A percentile compares a stretch with the other conserved stretches of the same genome.
Conservation (phyloP, 2,329 filamentous ascomycete genomes). For the Dryadomyces quercivorus region DNA sequence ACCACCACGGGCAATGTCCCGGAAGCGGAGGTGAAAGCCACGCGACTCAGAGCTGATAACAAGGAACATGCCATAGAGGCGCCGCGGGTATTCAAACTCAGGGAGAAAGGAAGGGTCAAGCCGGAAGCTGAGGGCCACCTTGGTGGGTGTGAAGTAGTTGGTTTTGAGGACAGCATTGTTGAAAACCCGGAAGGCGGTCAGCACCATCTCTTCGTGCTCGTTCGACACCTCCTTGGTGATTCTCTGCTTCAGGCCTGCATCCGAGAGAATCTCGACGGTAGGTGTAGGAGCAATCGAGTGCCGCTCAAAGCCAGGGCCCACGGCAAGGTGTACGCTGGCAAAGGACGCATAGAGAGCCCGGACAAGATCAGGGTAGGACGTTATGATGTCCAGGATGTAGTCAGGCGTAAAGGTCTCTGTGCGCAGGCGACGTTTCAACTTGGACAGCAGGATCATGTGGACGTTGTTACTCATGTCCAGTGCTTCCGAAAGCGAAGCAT, state of each 20-base stretch:
- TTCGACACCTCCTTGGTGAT: conserved; percentile 75
- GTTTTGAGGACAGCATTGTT: conserved; percentile 91
- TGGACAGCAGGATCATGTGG: conserved; percentile 78
- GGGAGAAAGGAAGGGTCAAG: conserved; percentile 83
- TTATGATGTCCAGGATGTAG: conserved; percentile 96
- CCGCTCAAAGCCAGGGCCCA: conserved; percentile 37
- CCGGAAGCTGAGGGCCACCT: conserved; percentile 94
- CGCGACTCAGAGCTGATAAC: conserved; percentile 95
- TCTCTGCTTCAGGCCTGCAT: conserved; percentile 59
- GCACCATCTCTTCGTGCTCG: conserved; percentile 96
- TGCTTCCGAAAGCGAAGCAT: conserved; percentile 71
- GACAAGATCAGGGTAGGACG: conserved; percentile 76
- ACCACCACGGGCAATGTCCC: conserved; percentile 90
- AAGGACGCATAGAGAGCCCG: conserved; percentile 85
- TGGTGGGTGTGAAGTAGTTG: conserved; percentile 94
- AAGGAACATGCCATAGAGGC: conserved; percentile 95
- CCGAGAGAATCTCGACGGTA: conserved; percentile 57
- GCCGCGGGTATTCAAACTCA: conserved; percentile 82
- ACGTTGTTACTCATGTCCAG: conserved; percentile 70
- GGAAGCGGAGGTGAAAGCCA: conserved; percentile 94
- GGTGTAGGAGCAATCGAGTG: conserved; percentile 42
- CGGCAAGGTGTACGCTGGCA: conserved; percentile 66
- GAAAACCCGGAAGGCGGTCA: conserved; percentile 93
- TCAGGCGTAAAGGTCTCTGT: conserved; percentile 97
- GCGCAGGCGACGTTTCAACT: conserved; percentile 88